Base-by-base conservation (phyloP, 2,329 filamentous ascomycete genomes). In the Colletotrichum simmondsii region DNA sequence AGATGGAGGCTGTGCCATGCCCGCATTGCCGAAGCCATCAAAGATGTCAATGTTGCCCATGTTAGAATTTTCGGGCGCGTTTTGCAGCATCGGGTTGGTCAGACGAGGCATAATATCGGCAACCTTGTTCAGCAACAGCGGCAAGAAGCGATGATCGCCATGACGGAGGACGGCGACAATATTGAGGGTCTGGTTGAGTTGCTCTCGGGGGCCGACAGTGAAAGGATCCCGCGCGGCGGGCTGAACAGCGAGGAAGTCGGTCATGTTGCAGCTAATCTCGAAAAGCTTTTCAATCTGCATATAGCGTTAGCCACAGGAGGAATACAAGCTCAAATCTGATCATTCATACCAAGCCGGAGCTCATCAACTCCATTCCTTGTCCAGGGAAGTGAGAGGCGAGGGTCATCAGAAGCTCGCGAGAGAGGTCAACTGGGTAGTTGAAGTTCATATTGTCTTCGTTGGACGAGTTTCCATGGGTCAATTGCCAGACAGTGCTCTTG, bases 241-340 rank as follows among this genome's bases (percentile, higher is more conserved):
- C 62, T 92, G 90, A 63, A 92, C 86, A 10, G 92, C 88, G 68
- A 97, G 90, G 26, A 94, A 91, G 75, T 96, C 93, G 8, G 89
- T 92, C 74, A 97, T 86, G 19, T 92, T 91, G 80, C 89, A 93
- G 14, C 93, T 91, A 46, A 95, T 89, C 76, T 95, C 93, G 77
- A 97, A 90, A 14, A 97, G 84, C 79, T 96, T 96, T 79, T 95
- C 94, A 73, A 97, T 91, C 90, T 92, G 76, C 0, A 14, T 2
- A 11, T 5, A 11, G 30, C 6, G 37, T 68, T 28, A 71, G 65
- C 42, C n/a, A 49, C 4, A 11, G 49, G 14, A 32, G 32, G 5
- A 3, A 14, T 14, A 22, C 2, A 35, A 75, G 71, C 35, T n/a
- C 3, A 22, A 71, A 19, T 30, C 32, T 19, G 5, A 49, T 6